Evolutionary conservation across 352 stramenopile species (phyloP).

Genomic region (Hyaloperonospora brassicae): DNA sequence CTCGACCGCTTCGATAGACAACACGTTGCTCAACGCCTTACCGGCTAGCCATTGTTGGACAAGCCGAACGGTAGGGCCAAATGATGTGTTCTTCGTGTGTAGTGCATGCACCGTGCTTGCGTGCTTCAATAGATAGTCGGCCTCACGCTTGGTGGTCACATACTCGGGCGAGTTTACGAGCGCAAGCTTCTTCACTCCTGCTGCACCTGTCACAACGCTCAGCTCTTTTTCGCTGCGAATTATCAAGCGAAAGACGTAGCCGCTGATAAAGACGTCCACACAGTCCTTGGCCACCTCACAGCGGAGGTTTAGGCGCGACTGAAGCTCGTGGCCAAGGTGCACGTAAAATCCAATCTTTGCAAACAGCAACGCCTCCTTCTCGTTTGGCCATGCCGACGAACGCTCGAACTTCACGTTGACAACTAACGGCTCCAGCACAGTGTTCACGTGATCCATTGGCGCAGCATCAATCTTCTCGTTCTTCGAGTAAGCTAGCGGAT

Average conservation of each 20-base stretch:
- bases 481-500: slow-evolving; percentile 82
- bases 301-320: slow-evolving; percentile 45
- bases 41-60: slow-evolving; percentile 72
- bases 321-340: slow-evolving; percentile 74
- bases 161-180: slow-evolving; percentile 59
- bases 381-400: slow-evolving; percentile 79
- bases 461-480: slow-evolving; percentile 45
- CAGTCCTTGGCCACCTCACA: slow-evolving; percentile 68
- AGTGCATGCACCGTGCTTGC: slow-evolving; percentile 66
- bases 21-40: slow-evolving; percentile 64
- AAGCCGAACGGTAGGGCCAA: slow-evolving; percentile 72
- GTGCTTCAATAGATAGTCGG: slow-evolving; percentile 56
- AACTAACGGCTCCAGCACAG: slow-evolving; percentile 61
- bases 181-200: slow-evolving; percentile 46
- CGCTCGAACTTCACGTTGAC: slow-evolving; percentile 80
- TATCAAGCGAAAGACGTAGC: slow-evolving; percentile 78
- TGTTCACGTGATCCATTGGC: slow-evolving; percentile 57
- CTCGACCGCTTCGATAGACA: slow-evolving; percentile 68
- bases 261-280: slow-evolving; percentile 75
- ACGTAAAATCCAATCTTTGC: slow-evolving; percentile 88
- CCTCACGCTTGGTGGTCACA: slow-evolving; percentile 49
- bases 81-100: slow-evolving; percentile 71
- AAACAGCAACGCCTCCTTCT: slow-evolving; percentile 67
- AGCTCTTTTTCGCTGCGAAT: slow-evolving; percentile 79
- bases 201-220: slow-evolving; percentile 46